These are phyloP conservation scores for Candida koratica DNA, from an alignment of 805 yeast species.

Conservation along the genomic window DNA sequence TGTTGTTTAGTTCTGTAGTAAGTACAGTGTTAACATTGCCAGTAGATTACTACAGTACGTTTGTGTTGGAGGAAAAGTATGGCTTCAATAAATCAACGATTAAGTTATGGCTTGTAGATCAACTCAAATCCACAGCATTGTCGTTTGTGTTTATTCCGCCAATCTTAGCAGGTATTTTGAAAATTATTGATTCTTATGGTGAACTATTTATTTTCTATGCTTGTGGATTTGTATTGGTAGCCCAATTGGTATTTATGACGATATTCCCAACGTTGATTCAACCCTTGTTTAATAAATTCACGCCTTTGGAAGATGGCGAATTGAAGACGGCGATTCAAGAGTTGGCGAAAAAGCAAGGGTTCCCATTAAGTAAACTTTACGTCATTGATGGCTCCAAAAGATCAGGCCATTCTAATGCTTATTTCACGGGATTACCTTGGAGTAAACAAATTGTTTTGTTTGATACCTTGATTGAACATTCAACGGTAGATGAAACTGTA, in stretches of 20 bases:
- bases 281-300: conserved; percentile 88
- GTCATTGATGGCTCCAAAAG: conserved; percentile 97
- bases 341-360: conserved; percentile 68
- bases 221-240: conserved; percentile 63
- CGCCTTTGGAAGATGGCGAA: conserved; percentile 88
- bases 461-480: conserved; percentile 84
- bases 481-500: conserved; percentile 73
- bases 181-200: conserved; percentile 76
- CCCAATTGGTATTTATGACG: conserved; percentile 72
- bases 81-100: conserved; percentile 89
- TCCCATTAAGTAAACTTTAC: conserved; percentile 81
- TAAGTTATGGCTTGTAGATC: conserved; percentile 68
- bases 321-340: conserved; percentile 76
- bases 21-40: conserved; percentile 63
- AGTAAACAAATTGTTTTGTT: conserved; percentile 90
- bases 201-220: conserved; percentile 77
- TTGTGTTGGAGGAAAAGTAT: conserved; percentile 85
- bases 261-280: conserved; percentile 81
- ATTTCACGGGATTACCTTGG: conserved; percentile 95
- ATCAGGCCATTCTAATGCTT: conserved; percentile 95
- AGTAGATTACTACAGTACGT: conserved; percentile 66
- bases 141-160: conserved; percentile 65
- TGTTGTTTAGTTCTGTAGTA: conserved; percentile 50
- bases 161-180: conserved; percentile 67
- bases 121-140: conserved; percentile 55